A percentile compares a stretch with the other conserved stretches of the same genome.
These are phyloP conservation scores for Bisporella sp. DNA, from an alignment of 2,329 filamentous ascomycete genomes.

Conservation along the genomic window DNA sequence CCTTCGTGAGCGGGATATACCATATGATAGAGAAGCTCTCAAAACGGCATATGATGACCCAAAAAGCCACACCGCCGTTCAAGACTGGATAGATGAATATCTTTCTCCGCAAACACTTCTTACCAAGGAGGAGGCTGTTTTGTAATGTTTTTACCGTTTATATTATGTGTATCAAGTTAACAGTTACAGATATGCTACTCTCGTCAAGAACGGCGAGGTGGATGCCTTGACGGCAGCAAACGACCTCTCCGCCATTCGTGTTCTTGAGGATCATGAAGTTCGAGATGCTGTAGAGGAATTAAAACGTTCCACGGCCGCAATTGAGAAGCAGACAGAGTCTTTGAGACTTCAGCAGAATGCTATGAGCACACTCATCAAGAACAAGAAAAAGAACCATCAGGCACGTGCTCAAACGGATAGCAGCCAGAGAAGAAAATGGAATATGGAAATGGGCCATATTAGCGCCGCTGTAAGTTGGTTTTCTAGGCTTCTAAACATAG, in stretches of 20 bases:
- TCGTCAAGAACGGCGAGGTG: conserved; percentile 42
- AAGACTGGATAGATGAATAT: conserved; percentile 43
- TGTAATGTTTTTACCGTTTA: conserved; percentile 32
- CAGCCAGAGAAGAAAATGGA: conserved; percentile 34
- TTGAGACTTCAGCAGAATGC: conserved; percentile 57
- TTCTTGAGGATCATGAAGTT: conserved; percentile 53
- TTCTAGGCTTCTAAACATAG: neutral
- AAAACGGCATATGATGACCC: conserved; percentile 19
- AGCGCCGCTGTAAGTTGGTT: conserved; percentile 32
- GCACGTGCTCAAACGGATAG: conserved; percentile 32
- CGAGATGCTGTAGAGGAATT: conserved; percentile 55
- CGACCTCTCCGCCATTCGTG: conserved; percentile 40
- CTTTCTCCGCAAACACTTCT: conserved; percentile 45
- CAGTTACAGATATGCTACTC: conserved; percentile 39
- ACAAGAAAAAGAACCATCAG: conserved; percentile 29
- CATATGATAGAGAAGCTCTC: conserved; percentile 22
- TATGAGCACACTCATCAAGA: conserved; percentile 44
- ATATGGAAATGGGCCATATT: conserved; percentile 35
- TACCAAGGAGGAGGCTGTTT: conserved; percentile 44
- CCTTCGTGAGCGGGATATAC: conserved; percentile 23
- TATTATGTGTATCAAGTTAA: conserved; percentile 2
- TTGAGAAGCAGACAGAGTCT: conserved; percentile 56
- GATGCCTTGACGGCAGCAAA: conserved; percentile 37
- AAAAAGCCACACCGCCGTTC: conserved; percentile 18
- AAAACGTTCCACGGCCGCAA: conserved; percentile 55